These are phyloP conservation scores for Fusarium succisae DNA, from an alignment of 2,329 filamentous ascomycete species.

Conservation along the genomic window DNA sequence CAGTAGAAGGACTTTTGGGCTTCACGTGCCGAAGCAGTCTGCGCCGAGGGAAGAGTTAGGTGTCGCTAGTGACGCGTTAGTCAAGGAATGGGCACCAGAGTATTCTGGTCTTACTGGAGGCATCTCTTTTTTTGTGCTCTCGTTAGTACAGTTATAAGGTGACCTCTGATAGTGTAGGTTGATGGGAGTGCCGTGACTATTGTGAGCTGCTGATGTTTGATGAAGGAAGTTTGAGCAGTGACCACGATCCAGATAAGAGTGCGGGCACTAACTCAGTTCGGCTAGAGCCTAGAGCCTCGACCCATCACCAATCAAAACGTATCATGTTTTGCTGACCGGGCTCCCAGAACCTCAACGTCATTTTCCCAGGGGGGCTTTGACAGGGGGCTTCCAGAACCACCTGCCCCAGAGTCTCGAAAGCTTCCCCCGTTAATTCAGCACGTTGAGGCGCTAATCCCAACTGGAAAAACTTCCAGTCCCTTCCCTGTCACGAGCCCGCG, in stretches of 20 bases:
- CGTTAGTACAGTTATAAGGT: background rate
- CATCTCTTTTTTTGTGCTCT: conserved; percentile 50
- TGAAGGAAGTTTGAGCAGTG: conserved; percentile 17
- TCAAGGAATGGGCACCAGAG: conserved; percentile 45
- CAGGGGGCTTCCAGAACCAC: conserved; percentile 35
- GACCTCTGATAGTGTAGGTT: too few species aligned
- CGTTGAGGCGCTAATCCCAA: conserved; percentile 43
- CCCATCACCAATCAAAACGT: conserved; percentile 30
- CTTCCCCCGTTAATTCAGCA: conserved; percentile 17
- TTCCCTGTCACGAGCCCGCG: conserved; percentile 22
- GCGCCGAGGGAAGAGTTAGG: conserved; percentile 66
- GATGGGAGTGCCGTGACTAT: background rate
- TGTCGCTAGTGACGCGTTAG: conserved; percentile 56
- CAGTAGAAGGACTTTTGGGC: conserved; percentile 85
- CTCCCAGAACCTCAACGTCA: conserved; percentile 38
- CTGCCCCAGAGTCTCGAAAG: conserved; percentile 31
- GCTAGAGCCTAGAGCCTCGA: background rate
- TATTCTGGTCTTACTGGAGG: conserved; percentile 62
- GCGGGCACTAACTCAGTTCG: background rate
- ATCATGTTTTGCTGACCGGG: conserved; percentile 36
- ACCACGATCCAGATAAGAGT: conserved; percentile 5
- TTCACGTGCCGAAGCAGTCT: conserved; percentile 74
- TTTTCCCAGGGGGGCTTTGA: conserved; percentile 23
- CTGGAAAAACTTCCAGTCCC: conserved; percentile 26
- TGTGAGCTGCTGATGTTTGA: background rate